Percentiles rank a stretch among this genome's conserved stretches.
Evolutionary conservation across 1,139 yeast genomes (phyloP).

Genomic region (Trichomonascaceae sp.): DNA sequence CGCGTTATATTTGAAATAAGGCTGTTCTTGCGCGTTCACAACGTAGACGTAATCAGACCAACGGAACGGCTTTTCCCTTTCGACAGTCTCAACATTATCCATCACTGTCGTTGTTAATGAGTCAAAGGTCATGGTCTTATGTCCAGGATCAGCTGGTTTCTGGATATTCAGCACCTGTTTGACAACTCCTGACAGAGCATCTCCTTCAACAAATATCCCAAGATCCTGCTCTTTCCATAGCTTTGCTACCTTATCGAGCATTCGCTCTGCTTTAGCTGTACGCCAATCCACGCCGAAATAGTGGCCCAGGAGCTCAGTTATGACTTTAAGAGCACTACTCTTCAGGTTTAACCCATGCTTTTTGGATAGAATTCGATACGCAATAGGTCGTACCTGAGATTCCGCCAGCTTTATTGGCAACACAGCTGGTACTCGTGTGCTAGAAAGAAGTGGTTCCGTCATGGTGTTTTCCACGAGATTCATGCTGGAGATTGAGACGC

Average conservation of each 20-base stretch:
- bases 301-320: constrained; percentile 69
- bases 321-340: constrained; percentile 67
- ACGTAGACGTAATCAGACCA: constrained; percentile 73
- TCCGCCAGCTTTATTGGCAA: constrained; percentile 75
- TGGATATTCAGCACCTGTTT: constrained; percentile 40
- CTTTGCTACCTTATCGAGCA: constrained; percentile 72
- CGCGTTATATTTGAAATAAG: constrained; percentile 57
- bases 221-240: constrained; percentile 86
- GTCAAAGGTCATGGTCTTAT: constrained; percentile 1
- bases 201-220: constrained; percentile 78
- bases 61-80: constrained; percentile 19
- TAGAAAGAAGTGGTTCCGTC: background rate
- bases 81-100: constrained; percentile 2
- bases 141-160: background rate
- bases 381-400: constrained; percentile 80
- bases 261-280: constrained; percentile 56
- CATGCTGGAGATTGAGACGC: constrained; percentile 1
- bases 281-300: constrained; percentile 86
- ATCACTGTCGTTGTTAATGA: background rate
- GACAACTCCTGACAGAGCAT: constrained; percentile 57
- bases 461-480: constrained; percentile 3
- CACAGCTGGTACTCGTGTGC: constrained; percentile 25
- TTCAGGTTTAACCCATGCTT: constrained; percentile 89
- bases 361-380: constrained; percentile 82
- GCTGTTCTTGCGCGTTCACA: constrained; percentile 61